phyloP scores from a whole-genome alignment of 2,329 filamentous ascomycete species.

The Endothia cerciana region DNA sequence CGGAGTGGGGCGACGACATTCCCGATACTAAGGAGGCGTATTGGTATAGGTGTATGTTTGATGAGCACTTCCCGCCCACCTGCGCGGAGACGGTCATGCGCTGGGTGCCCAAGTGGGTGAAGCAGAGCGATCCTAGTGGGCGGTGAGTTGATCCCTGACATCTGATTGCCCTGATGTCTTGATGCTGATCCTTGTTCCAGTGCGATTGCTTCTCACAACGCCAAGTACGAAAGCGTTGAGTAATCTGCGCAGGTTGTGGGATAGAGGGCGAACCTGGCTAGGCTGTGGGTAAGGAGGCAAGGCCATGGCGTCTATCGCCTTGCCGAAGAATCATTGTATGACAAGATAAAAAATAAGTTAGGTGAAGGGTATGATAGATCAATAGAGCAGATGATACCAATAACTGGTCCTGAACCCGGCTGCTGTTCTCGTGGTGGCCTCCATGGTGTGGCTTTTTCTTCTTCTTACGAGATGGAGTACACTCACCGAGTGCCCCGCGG shows the following conservation, averaged over 20 bases:
- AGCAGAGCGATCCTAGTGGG: slow-evolving; percentile 94
- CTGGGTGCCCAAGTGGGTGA: slow-evolving; percentile 97
- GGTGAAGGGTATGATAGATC: slow-evolving; percentile 4
- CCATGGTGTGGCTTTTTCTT: not conserved
- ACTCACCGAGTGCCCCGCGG: not conserved
- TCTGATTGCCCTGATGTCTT: not conserved
- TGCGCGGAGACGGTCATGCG: slow-evolving; percentile 93
- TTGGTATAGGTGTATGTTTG: slow-evolving; percentile 99
- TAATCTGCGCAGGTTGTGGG: slow-evolving; percentile 1
- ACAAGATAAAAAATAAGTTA: not conserved
- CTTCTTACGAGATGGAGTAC: no score
- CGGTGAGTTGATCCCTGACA: slow-evolving; percentile 57
- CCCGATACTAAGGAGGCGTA: slow-evolving; percentile 98
- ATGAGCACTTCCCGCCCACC: slow-evolving; percentile 93
- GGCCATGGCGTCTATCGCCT: not conserved
- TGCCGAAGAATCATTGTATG: not conserved
- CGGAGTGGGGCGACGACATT: slow-evolving; percentile 90
- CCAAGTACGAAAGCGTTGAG: slow-evolving; percentile 66
- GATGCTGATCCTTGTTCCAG: slow-evolving; percentile 46
- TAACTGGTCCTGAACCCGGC: not conserved
- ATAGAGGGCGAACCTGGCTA: not conserved
- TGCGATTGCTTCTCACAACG: slow-evolving; percentile 75
- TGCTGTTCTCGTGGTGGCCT: not conserved
- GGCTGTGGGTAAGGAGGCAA: not conserved
- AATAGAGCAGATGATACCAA: not conserved